phyloP scores from a whole-genome alignment of 2,329 filamentous ascomycete genomes.

The Bipolaris cookei region DNA sequence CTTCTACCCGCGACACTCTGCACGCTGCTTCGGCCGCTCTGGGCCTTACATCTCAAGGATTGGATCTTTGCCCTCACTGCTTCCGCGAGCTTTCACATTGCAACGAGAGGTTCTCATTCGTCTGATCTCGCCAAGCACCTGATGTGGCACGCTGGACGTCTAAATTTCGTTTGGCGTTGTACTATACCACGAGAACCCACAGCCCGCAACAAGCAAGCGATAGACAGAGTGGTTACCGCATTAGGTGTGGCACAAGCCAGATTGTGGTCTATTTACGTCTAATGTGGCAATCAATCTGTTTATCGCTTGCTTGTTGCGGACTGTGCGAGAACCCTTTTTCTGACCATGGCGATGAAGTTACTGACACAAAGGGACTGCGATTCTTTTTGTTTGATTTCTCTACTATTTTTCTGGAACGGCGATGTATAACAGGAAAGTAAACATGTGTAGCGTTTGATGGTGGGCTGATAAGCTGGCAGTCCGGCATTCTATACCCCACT shows the following conservation, averaged over 20 bases:
- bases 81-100: slow-evolving; percentile 37
- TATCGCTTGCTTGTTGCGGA: too few species aligned
- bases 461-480: not conserved
- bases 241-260: too few species aligned
- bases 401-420: not conserved
- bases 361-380: slow-evolving; percentile 1
- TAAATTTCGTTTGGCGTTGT: not conserved
- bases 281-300: too few species aligned
- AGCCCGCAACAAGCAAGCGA: too few species aligned
- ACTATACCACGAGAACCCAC: not conserved
- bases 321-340: not conserved
- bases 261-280: too few species aligned
- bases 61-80: slow-evolving; percentile 38
- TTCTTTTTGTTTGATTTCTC: not conserved
- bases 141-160: not conserved
- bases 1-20: slow-evolving; percentile 31
- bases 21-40: slow-evolving; percentile 30
- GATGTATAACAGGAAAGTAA: not conserved
- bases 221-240: too few species aligned
- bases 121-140: slow-evolving; percentile 7
- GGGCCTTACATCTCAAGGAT: slow-evolving; percentile 25
- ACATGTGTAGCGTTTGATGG: slow-evolving; percentile 8
- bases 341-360: not conserved
- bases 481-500: slow-evolving; percentile 11
- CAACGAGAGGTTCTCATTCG: slow-evolving; percentile 35